A percentile compares a stretch with the other conserved stretches of the same genome.
These are phyloP conservation scores for Myrmaecium sp. DNA, from an alignment of 2,329 filamentous ascomycete species.

Conservation along the genomic window DNA sequence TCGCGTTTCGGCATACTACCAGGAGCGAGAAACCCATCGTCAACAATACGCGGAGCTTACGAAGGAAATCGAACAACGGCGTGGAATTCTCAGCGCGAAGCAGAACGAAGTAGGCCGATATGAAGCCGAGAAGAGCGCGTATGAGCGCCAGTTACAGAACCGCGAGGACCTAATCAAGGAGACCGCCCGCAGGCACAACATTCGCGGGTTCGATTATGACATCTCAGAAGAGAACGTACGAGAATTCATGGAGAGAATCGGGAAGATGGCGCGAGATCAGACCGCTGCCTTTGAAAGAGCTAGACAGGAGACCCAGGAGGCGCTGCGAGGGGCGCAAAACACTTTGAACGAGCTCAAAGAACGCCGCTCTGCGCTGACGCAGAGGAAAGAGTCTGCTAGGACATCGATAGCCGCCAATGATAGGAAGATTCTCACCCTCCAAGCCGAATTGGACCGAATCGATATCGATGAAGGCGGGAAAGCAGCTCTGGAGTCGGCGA, in stretches of 20 bases:
- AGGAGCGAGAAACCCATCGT: constrained; percentile 46
- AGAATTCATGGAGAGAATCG: constrained; percentile 62
- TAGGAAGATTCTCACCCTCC: constrained; percentile 46
- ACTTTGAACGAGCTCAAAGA: constrained; percentile 58
- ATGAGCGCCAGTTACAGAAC: constrained; percentile 59
- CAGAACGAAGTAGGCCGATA: constrained; percentile 54
- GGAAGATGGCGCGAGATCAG: constrained; percentile 61
- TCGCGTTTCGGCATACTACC: constrained; percentile 46
- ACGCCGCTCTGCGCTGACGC: constrained; percentile 51
- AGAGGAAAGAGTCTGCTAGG: constrained; percentile 57
- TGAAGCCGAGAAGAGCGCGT: constrained; percentile 72
- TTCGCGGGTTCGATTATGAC: constrained; percentile 71
- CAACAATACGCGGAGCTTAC: constrained; percentile 49
- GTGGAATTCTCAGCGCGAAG: constrained; percentile 26
- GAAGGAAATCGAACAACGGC: constrained; percentile 29
- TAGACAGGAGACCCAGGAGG: constrained; percentile 55
- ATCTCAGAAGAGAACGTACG: constrained; percentile 56
- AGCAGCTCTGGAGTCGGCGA: constrained; percentile 56
- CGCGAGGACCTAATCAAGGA: constrained; percentile 63
- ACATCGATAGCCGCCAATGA: constrained; percentile 60
- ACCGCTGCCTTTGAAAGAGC: constrained; percentile 59
- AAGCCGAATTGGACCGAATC: constrained; percentile 54
- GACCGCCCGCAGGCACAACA: constrained; percentile 56
- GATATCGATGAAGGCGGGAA: constrained; percentile 73
- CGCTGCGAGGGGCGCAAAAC: constrained; percentile 55